These are phyloP conservation scores for Talaromyces sp. DNA, from an alignment of 2,329 filamentous ascomycete species.

Conservation along the genomic window DNA sequence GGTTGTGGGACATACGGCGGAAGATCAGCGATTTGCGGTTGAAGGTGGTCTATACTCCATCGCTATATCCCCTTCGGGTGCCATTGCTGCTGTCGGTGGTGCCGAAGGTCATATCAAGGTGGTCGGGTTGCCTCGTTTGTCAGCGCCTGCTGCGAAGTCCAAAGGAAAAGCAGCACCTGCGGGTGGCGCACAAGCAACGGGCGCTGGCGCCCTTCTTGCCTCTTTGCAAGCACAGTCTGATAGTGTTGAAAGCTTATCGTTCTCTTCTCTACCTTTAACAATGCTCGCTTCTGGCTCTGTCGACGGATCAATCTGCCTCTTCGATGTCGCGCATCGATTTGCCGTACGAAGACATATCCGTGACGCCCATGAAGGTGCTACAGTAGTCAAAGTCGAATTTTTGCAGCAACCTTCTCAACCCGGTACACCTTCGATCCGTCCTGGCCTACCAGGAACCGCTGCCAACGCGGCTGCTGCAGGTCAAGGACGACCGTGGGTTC, in stretches of 20 bases:
- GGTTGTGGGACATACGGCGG: constrained; percentile 70
- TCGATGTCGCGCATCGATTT: constrained; percentile 81
- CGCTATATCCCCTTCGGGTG: constrained; percentile 73
- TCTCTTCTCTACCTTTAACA: constrained; percentile 58
- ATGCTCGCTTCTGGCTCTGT: constrained; percentile 62
- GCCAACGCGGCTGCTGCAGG: constrained; percentile 24
- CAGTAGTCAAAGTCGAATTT: constrained; percentile 91
- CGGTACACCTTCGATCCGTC: constrained; percentile 20
- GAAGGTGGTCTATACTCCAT: constrained; percentile 89
- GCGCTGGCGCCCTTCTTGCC: constrained; percentile 73
- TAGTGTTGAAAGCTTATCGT: constrained; percentile 71
- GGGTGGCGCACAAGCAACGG: constrained; percentile 31
- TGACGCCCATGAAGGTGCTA: constrained; percentile 80
- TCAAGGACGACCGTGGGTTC: constrained; percentile 58
- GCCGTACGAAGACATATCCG: constrained; percentile 78
- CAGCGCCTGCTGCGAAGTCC: constrained; percentile 43
- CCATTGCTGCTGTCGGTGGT: constrained; percentile 81
- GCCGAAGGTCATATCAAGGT: constrained; percentile 82
- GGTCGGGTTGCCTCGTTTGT: constrained; percentile 71
- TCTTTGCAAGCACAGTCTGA: constrained; percentile 74
- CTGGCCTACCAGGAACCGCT: constrained; percentile 25
- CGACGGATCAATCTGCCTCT: constrained; percentile 72
- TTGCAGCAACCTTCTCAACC: constrained; percentile 50
- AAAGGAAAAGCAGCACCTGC: constrained; percentile 50
- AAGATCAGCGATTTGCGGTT: constrained; percentile 86